Conservation (phyloP, 2,329 filamentous ascomycete genomes). For the Aspergillus calidoustus region DNA sequence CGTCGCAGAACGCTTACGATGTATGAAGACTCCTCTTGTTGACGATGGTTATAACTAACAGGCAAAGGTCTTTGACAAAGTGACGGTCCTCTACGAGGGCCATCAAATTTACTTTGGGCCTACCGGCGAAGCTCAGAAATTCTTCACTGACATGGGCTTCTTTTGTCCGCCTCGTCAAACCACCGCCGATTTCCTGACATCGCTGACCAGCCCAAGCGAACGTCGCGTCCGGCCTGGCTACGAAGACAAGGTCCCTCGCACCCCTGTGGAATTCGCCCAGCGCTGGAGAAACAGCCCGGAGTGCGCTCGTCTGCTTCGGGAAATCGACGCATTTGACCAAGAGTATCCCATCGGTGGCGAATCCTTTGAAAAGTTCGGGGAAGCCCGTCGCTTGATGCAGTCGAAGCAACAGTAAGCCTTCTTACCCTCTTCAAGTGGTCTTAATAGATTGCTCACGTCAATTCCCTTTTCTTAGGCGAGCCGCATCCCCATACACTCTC, state of each 20-base stretch:
- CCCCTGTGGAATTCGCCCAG: slow-evolving; percentile 69
- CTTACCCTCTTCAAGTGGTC: too few relatives aligned
- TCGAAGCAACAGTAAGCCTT: too few relatives aligned
- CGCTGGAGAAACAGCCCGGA: slow-evolving; percentile 60
- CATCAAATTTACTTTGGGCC: slow-evolving; percentile 77
- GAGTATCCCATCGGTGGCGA: slow-evolving; percentile 49
- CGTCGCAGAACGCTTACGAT: slow-evolving; percentile 54
- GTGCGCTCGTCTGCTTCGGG: slow-evolving; percentile 45
- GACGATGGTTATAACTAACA: not conserved
- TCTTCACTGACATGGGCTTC: slow-evolving; percentile 73
- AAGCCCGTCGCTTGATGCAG: slow-evolving; percentile 49
- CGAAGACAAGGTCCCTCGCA: slow-evolving; percentile 67
- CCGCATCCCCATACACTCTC: slow-evolving; percentile 80
- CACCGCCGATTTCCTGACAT: slow-evolving; percentile 72
- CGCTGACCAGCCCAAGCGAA: slow-evolving; percentile 68
- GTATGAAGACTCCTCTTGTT: slow-evolving; percentile 31
- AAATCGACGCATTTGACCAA: slow-evolving; percentile 50
- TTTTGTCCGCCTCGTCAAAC: slow-evolving; percentile 70
- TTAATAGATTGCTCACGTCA: too few relatives aligned
- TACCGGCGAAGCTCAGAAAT: slow-evolving; percentile 62
- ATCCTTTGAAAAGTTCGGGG: slow-evolving; percentile 44
- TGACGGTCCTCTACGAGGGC: slow-evolving; percentile 73
- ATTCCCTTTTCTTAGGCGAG: slow-evolving; percentile 54
- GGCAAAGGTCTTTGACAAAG: slow-evolving; percentile 71
- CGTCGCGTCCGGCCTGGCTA: slow-evolving; percentile 63